phyloP scores from a whole-genome alignment of 805 yeast species.

The Candida endomychidarum region DNA sequence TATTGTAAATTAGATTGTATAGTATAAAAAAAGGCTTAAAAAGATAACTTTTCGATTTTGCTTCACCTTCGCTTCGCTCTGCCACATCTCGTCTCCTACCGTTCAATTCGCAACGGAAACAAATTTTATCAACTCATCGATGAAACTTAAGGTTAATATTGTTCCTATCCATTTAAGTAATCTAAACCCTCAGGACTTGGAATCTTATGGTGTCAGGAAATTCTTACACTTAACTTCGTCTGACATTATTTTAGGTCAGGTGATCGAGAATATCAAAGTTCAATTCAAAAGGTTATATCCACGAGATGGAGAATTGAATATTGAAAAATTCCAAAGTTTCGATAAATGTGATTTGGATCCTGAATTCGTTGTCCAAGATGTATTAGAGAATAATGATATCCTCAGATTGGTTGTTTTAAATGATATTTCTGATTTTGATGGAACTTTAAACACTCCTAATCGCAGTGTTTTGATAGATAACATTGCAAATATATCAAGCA shows the following conservation, averaged over 20 bases:
- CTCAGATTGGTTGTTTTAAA: constrained; percentile 37
- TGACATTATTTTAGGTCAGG: constrained; percentile 43
- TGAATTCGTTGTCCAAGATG: constrained; percentile 64
- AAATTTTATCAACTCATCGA: no score
- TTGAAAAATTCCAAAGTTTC: constrained; percentile 64
- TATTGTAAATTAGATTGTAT: no score
- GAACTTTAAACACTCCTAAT: constrained; percentile 4
- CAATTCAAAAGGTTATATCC: constrained; percentile 69
- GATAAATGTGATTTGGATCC: constrained; percentile 78
- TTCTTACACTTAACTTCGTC: constrained; percentile 65
- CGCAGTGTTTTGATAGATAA: background rate
- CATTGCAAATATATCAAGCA: background rate
- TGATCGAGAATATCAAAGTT: constrained; percentile 53
- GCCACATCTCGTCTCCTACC: no score
- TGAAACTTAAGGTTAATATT: constrained; percentile 37
- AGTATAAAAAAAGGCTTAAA: no score
- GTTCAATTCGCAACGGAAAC: no score
- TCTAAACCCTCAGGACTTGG: constrained; percentile 19
- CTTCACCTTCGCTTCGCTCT: no score
- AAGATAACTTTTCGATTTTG: no score
- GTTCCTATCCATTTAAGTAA: constrained; percentile 27
- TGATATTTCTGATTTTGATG: constrained; percentile 6
- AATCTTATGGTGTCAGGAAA: constrained; percentile 37
- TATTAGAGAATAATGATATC: constrained; percentile 48
- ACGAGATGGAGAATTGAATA: constrained; percentile 50